Evolutionary conservation across 306 rosid species (phyloP).

Genomic region (Heteromeles arbutifolia): DNA sequence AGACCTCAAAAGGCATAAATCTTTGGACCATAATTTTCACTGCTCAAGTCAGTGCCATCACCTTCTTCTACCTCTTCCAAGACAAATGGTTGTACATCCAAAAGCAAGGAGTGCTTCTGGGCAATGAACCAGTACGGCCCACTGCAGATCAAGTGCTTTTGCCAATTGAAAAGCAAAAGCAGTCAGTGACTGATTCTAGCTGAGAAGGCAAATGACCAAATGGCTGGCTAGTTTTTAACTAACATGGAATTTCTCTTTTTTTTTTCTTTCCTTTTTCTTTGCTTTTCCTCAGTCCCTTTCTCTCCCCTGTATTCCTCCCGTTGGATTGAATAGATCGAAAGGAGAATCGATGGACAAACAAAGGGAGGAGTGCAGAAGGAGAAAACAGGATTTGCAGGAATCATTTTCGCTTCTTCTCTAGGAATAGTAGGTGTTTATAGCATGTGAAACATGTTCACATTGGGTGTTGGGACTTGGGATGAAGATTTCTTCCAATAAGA

Average conservation of each 20-base stretch:
- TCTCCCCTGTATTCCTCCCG: too few species aligned
- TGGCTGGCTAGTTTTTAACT: background rate
- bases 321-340: too few species aligned
- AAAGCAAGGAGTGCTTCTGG: conserved; percentile 51
- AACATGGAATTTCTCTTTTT: background rate
- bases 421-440: conserved; percentile 11
- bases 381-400: too few species aligned
- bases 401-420: background rate
- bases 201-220: conserved; percentile 28
- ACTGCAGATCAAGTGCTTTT: conserved; percentile 17
- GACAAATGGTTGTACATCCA: conserved; percentile 72
- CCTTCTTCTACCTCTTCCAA: conserved; percentile 78
- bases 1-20: conserved; percentile 55
- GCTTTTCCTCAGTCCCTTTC: too few species aligned
- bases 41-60: conserved; percentile 42
- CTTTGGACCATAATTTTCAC: conserved; percentile 68
- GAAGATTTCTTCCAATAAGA: background rate
- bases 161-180: conserved; percentile 36
- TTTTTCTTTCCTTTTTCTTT: background rate
- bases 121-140: conserved; percentile 21
- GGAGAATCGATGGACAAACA: too few species aligned
- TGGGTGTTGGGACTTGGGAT: background rate
- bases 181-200: conserved; percentile 32
- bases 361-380: too few species aligned
- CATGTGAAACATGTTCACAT: background rate